These are phyloP conservation scores for Daldinia childiae DNA, from an alignment of 495 filamentous ascomycete genomes.

Conservation along the genomic window DNA sequence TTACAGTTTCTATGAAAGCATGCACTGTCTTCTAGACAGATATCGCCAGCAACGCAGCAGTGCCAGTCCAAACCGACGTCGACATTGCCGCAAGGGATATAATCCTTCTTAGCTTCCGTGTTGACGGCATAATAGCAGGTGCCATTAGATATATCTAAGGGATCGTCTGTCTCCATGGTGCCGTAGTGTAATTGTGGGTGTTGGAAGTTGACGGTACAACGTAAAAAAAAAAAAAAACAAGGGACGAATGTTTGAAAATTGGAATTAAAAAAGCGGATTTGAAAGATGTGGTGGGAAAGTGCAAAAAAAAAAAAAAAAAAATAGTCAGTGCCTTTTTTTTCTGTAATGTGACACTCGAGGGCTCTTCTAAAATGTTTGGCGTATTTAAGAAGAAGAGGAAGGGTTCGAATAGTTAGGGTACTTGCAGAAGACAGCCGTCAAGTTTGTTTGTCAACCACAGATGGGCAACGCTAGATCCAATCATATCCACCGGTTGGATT, in stretches of 20 bases:
- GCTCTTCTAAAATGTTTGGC: slow-evolving; percentile 6
- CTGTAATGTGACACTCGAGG: slow-evolving; percentile 8
- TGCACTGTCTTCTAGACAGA: slow-evolving; percentile 31
- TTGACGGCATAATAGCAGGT: slow-evolving; percentile 46
- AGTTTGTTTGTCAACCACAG: slow-evolving; percentile 24
- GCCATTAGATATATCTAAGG: slow-evolving; percentile 48
- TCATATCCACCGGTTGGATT: background rate
- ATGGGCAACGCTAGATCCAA: slow-evolving; percentile 19
- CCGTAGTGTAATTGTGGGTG: background rate
- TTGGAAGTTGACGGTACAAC: background rate
- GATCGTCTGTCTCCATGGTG: slow-evolving; percentile 24
- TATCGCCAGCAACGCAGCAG: slow-evolving; percentile 43
- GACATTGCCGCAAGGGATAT: slow-evolving; percentile 53
- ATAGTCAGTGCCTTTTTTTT: background rate
- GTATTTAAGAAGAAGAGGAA: background rate
- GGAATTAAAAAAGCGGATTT: slow-evolving; percentile 4
- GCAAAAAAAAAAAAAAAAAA: too few relatives aligned
- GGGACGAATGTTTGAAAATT: background rate
- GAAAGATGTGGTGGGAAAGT: background rate
- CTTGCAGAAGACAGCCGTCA: slow-evolving; percentile 13
- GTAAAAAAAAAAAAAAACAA: background rate
- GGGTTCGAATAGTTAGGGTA: background rate
- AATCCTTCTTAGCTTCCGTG: slow-evolving; percentile 8
- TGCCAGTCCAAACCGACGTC: slow-evolving; percentile 41
- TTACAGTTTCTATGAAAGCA: slow-evolving; percentile 36